A percentile compares a stretch with the other conserved stretches of the same genome.
Conservation (phyloP, 495 filamentous ascomycete genomes). For the Aspergillus asperescens region DNA sequence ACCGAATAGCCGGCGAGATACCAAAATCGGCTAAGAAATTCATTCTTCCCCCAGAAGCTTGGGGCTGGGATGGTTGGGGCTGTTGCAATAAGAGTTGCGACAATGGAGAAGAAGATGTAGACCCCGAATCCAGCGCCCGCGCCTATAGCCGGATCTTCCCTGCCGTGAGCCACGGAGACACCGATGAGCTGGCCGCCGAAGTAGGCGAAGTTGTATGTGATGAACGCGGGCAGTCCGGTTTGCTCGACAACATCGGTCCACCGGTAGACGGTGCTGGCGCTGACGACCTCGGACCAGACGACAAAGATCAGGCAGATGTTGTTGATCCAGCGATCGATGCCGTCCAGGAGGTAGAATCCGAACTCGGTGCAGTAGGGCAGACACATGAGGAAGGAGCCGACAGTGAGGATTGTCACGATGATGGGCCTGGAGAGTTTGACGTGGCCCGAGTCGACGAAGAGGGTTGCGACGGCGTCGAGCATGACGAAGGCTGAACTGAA, state of each 20-base stretch:
- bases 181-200: constrained; percentile 33
- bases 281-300: constrained; percentile 24
- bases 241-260: constrained; percentile 30
- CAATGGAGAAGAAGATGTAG: constrained; percentile 14
- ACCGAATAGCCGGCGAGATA: constrained; percentile 24
- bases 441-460: constrained; percentile 20
- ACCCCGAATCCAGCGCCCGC: constrained; percentile 28
- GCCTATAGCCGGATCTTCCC: constrained; percentile 21
- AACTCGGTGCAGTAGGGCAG: constrained; percentile 25
- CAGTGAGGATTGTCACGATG: constrained; percentile 21
- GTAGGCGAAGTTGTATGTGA: constrained; percentile 32
- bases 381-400: constrained; percentile 26
- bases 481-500: constrained; percentile 27
- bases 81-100: constrained; percentile 18
- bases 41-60: constrained; percentile 29
- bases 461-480: constrained; percentile 23
- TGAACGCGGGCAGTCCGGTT: constrained; percentile 25
- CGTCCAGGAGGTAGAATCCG: constrained; percentile 24
- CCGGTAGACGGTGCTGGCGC: constrained; percentile 24
- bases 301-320: constrained; percentile 26
- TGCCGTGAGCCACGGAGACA: constrained; percentile 26
- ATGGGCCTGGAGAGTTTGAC: constrained; percentile 20
- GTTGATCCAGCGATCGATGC: constrained; percentile 27
- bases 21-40: constrained; percentile 20
- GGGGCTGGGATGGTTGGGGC: constrained; percentile 21